phyloP scores from a whole-genome alignment of 306 rosid genomes.

The Dalbergia oliveri region DNA sequence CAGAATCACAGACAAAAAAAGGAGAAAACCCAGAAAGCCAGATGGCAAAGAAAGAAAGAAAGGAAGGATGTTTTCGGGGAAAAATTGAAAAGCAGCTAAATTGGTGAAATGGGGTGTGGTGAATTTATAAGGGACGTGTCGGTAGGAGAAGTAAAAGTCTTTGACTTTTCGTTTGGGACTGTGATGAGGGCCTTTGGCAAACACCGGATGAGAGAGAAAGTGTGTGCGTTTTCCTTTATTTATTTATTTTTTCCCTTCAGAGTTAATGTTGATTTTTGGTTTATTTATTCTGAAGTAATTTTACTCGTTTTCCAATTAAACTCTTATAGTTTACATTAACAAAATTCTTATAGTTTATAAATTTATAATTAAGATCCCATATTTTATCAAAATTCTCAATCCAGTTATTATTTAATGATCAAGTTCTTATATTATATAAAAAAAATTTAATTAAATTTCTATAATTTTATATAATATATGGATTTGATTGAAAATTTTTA shows the following conservation, averaged over 20 bases:
- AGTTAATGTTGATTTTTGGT: too few relatives aligned
- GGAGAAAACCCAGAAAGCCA: not conserved
- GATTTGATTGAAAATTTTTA: too few relatives aligned
- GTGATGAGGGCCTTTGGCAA: not conserved
- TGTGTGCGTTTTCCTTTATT: not conserved
- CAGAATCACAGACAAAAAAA: slow-evolving; percentile 15
- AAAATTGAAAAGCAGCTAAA: slow-evolving; percentile 4
- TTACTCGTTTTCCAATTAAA: too few relatives aligned
- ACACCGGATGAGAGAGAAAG: slow-evolving; percentile 21
- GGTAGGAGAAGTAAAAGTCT: slow-evolving; percentile 40
- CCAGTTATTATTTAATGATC: too few relatives aligned
- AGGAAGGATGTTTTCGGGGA: slow-evolving; percentile 27
- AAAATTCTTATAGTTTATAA: too few relatives aligned
- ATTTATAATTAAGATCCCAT: too few relatives aligned
- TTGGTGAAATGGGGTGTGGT: slow-evolving; percentile 40
- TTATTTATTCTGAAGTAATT: too few relatives aligned
- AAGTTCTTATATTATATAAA: too few relatives aligned
- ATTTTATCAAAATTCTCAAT: too few relatives aligned
- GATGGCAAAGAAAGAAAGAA: slow-evolving; percentile 3
- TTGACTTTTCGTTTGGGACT: slow-evolving; percentile 38
- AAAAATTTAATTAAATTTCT: too few relatives aligned
- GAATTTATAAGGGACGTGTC: slow-evolving; percentile 43
- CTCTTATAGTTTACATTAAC: too few relatives aligned
- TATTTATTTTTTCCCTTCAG: not conserved
- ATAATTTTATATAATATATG: too few relatives aligned